Base-by-base conservation (phyloP, 495 filamentous ascomycete genomes). In the Astrothelium subdiscretum region DNA sequence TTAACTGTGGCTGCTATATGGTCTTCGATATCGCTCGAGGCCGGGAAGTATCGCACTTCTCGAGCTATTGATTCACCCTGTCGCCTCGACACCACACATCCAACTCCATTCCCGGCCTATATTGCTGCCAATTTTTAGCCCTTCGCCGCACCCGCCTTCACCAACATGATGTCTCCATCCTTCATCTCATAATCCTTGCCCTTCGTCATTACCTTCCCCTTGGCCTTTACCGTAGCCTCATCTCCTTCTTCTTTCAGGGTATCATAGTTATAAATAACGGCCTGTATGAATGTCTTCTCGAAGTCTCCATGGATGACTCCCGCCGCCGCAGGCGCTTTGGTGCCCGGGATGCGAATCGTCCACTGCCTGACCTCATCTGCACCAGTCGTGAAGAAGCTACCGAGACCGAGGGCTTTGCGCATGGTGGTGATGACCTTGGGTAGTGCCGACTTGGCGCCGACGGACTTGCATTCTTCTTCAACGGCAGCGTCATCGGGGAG, bases 271-370 rank as follows among this genome's bases (percentile, higher is more conserved):
- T 88, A 96, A 52, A 95, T 88, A 63, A 99, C 80, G 32, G 81
- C 89, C 78, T 99, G 95, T 68, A 99, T 99, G 78, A 99, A 99
- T 0, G 95, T 99, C 85, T 99, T 99, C 76, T 99, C 95, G 65
- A 99, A 97, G 72, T 99, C 95, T 61, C 87, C 89, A 77, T 99
- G 95, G 68, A 99, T 99, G 62, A 97, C 95, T 79, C 95, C 95
- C 18, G 95, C 94, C 51, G 95, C 94, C 71, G 92, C 89, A 20
- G 95, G 95, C 35, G 95, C 95, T 79, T 99, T 99, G 68, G 89
- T 95, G 62, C 91, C 91, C 48, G 48, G 48, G 72, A 92, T 92
- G 44, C 95, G 84, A 72, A 99, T 92, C 32, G 92, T 97, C 95
- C 95, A 99, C 75, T 99, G 95, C 64, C 95, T 83, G 60, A 99